Base-by-base conservation (phyloP, 306 rosid genomes). In the Echinosophora koreensis region DNA sequence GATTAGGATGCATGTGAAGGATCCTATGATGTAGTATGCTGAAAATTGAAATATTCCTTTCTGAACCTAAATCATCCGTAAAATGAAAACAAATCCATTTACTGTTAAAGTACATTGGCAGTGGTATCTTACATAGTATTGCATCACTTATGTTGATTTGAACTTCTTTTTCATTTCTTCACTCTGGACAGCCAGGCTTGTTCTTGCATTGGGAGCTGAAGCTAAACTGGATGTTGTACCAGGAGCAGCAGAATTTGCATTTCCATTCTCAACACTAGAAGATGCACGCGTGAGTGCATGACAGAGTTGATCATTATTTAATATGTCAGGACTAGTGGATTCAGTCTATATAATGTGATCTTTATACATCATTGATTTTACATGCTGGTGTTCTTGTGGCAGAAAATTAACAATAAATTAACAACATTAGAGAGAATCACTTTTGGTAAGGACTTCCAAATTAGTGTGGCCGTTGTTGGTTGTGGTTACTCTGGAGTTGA, bases 151-250 rank as follows among this genome's bases (percentile, higher is more conserved):
- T 81, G 42, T 58, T 77, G 78, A 73, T 84, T 82, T 90, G 65
- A 80, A 54, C 80, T 52, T 22, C 32, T 41, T 74, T 62, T 66
- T 41, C 65, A 66, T 76, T 44, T 70, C 85, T 81, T 81, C 60
- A 59, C 57, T 22, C 73, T 86, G 96, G 93, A 84, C 96, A 92
- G 93, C 90, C 93, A 92, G 97, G 98, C 87, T 95, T 85, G 97
- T 95, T 89, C 97, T 95, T 85, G 91, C 98, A 74, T 83, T 92
- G 88, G 97, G 98, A 68, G 95, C 98, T 92, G 97, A 92, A 87
- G 62, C 91, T 51, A 90, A 88, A 76, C 89, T 95, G 51, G 95
- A 95, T 86, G 22, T 92, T 86, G 93, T 92, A 76, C 97, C 98
- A 9, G 97, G 98, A 60, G 97, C 98, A 38, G 38, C 85, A 14